A percentile compares a stretch with the other conserved stretches of the same genome.
These are phyloP conservation scores for Trichoderma asperelloides DNA, from an alignment of 495 filamentous ascomycete species.

Conservation along the genomic window DNA sequence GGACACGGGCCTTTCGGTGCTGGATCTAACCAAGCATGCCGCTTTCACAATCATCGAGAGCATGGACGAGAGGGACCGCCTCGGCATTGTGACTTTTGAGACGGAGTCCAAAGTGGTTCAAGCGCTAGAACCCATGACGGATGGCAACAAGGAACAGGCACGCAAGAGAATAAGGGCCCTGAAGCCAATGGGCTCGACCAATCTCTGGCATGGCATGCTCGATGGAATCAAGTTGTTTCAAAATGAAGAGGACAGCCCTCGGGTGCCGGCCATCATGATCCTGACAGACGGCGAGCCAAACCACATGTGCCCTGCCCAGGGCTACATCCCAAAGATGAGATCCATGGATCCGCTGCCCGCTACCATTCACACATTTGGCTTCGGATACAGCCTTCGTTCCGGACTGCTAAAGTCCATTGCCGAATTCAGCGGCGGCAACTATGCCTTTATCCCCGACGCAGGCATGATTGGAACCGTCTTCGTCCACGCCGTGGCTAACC, in stretches of 20 bases:
- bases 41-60: slow-evolving; percentile 35
- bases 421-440: slow-evolving; percentile 34
- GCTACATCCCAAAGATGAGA: slow-evolving; percentile 32
- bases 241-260: not conserved
- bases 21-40: slow-evolving; percentile 39
- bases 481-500: slow-evolving; percentile 38
- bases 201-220: slow-evolving; percentile 35
- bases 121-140: slow-evolving; percentile 27
- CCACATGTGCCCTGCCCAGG: slow-evolving; percentile 25
- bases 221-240: slow-evolving; percentile 28
- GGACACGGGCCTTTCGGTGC: slow-evolving; percentile 26
- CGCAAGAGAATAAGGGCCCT: slow-evolving; percentile 25
- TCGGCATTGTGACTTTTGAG: slow-evolving; percentile 39
- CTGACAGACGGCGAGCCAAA: slow-evolving; percentile 40
- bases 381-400: slow-evolving; percentile 31
- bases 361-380: slow-evolving; percentile 39
- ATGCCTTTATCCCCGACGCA: slow-evolving; percentile 38
- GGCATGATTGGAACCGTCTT: slow-evolving; percentile 42
- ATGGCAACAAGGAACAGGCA: slow-evolving; percentile 21
- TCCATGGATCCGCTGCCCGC: slow-evolving; percentile 25
- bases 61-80: slow-evolving; percentile 28
- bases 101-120: slow-evolving; percentile 26
- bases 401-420: slow-evolving; percentile 38
- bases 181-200: slow-evolving; percentile 20
- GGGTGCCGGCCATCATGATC: slow-evolving; percentile 35